Conservation (phyloP, 192 early-diverging fungal genomes). For the Mortierella alpina region DNA sequence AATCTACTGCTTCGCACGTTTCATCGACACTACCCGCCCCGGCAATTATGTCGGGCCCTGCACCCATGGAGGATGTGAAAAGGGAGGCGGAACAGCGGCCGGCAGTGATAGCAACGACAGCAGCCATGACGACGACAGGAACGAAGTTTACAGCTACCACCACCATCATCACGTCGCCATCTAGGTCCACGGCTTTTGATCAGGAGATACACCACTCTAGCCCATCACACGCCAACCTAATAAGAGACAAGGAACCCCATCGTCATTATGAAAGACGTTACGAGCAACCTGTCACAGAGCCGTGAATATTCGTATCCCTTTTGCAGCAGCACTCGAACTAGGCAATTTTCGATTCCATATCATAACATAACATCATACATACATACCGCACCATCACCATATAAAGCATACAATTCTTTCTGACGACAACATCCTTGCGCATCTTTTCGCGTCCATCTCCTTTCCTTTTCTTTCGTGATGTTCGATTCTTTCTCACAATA, state of each 20-base stretch:
- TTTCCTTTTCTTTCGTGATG: too few relatives aligned
- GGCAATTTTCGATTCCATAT: background rate
- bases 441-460: too few relatives aligned
- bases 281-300: constrained; percentile 17
- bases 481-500: too few relatives aligned
- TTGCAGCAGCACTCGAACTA: background rate
- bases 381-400: background rate
- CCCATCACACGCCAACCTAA: too few relatives aligned
- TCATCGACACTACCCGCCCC: background rate
- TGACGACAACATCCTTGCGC: background rate
- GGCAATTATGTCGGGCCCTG: constrained; percentile 1
- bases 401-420: background rate
- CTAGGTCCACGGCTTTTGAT: background rate
- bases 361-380: background rate
- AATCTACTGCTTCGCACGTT: background rate
- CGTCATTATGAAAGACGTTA: constrained; percentile 13
- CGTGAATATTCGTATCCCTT: constrained; percentile 5
- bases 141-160: background rate
- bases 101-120: background rate
- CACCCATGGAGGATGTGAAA: constrained; percentile 25
- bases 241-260: constrained; percentile 5
- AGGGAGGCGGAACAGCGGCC: background rate
- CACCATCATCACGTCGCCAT: background rate
- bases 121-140: constrained; percentile 1
- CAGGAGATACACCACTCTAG: constrained; percentile 6